Percentiles rank a stretch among this genome's conserved stretches.
These are phyloP conservation scores for Entomortierella parvispora DNA, from an alignment of 192 early-diverging fungal genomes.

Conservation along the genomic window DNA sequence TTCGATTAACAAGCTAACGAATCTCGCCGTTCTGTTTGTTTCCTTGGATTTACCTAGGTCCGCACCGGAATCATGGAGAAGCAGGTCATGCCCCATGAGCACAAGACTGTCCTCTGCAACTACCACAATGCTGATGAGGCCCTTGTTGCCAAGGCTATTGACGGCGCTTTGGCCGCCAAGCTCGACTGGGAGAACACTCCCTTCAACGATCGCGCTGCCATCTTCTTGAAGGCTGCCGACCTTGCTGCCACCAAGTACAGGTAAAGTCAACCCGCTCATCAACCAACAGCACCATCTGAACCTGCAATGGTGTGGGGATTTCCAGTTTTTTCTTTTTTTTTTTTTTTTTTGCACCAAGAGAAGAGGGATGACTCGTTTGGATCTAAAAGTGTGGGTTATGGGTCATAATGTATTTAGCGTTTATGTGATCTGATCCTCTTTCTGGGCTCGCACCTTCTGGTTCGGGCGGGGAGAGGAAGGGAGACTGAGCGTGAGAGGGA, in stretches of 20 bases:
- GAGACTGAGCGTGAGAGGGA: conserved; percentile 17
- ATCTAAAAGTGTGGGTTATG: conserved; percentile 4
- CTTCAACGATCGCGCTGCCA: conserved; percentile 92
- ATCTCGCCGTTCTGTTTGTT: neutral
- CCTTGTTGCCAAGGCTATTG: conserved; percentile 84
- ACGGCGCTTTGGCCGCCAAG: conserved; percentile 86
- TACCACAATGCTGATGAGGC: conserved; percentile 86
- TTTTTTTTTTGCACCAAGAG: neutral
- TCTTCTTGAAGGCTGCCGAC: conserved; percentile 99
- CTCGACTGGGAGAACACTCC: conserved; percentile 92
- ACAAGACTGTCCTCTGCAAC: conserved; percentile 79
- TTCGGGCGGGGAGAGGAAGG: neutral
- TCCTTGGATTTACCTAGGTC: conserved; percentile 46
- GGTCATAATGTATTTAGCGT: conserved; percentile 21
- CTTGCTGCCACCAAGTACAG: conserved; percentile 90
- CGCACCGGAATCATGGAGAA: conserved; percentile 68
- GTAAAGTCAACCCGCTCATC: conserved; percentile 46
- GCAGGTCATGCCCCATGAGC: conserved; percentile 88
- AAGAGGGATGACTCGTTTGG: conserved; percentile 4
- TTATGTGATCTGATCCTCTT: conserved; percentile 28
- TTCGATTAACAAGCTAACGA: neutral
- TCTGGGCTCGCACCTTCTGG: neutral
- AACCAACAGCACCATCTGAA: too few relatives aligned
- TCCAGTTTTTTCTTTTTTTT: neutral
- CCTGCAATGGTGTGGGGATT: too few relatives aligned